These are phyloP conservation scores for Vigna trinervia DNA, from an alignment of 306 rosid genomes.

Conservation along the genomic window DNA sequence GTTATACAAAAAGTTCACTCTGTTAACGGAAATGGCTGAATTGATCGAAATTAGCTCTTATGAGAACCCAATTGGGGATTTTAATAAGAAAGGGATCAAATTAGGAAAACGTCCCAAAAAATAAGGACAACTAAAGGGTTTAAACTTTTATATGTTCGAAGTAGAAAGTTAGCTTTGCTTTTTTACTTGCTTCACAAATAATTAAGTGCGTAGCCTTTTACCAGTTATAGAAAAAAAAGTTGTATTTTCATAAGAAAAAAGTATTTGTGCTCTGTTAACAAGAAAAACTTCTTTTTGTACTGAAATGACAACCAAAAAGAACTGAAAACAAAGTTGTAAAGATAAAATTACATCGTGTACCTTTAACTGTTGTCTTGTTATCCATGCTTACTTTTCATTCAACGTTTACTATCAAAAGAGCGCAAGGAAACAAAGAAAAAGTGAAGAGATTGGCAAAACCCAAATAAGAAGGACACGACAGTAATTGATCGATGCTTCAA, in stretches of 20 bases:
- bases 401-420: neutral
- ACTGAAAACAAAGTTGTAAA: neutral
- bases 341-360: neutral
- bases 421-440: constrained; percentile 3
- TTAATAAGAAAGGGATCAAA: too few relatives aligned
- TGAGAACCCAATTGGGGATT: too few relatives aligned
- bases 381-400: constrained; percentile 38
- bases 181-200: neutral
- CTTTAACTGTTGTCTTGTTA: constrained; percentile 21
- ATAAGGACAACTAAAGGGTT: too few relatives aligned
- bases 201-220: neutral
- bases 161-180: neutral
- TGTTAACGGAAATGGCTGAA: too few relatives aligned
- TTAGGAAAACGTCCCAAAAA: too few relatives aligned
- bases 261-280: neutral
- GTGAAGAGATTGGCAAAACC: neutral
- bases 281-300: neutral
- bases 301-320: neutral
- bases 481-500: constrained; percentile 8
- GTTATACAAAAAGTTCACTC: too few relatives aligned
- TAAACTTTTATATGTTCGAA: neutral
- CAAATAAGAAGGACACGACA: neutral
- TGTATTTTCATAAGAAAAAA: neutral
- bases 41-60: too few relatives aligned
- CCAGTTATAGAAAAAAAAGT: neutral